phyloP scores from a whole-genome alignment of 805 yeast genomes.

The Saccharomycopsis babjevae region DNA sequence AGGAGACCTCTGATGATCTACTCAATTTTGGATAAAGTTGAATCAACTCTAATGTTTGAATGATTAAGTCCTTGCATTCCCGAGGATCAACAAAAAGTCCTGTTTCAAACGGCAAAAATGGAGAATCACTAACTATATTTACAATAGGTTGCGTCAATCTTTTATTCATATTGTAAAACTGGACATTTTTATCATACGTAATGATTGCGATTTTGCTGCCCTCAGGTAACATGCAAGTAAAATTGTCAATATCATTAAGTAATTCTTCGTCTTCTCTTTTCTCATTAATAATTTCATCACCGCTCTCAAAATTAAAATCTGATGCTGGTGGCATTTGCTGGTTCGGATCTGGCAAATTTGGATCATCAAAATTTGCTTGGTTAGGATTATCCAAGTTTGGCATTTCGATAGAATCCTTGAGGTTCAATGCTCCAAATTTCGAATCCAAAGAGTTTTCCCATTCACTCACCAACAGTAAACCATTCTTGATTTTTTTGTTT shows the following conservation, averaged over 20 bases:
- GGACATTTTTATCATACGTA: slow-evolving; percentile 63
- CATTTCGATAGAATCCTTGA: background rate
- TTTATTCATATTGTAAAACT: slow-evolving; percentile 60
- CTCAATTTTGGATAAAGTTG: slow-evolving; percentile 35
- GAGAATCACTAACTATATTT: slow-evolving; percentile 61
- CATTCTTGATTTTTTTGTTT: background rate
- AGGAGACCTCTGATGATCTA: slow-evolving; percentile 49
- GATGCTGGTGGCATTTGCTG: background rate
- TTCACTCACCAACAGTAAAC: background rate
- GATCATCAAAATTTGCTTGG: background rate
- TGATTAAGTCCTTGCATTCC: slow-evolving; percentile 54
- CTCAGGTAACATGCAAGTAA: slow-evolving; percentile 23
- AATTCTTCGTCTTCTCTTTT: background rate
- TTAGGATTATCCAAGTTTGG: background rate
- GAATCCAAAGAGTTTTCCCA: background rate
- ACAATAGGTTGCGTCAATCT: slow-evolving; percentile 46
- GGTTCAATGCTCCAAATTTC: background rate
- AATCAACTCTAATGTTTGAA: slow-evolving; percentile 53
- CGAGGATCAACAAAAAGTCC: slow-evolving; percentile 77
- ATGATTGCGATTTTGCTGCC: slow-evolving; percentile 57
- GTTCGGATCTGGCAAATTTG: background rate
- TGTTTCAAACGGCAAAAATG: slow-evolving; percentile 67
- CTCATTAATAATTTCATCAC: slow-evolving; percentile 17
- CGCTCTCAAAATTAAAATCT: slow-evolving; percentile 11
- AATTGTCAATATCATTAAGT: background rate